These are phyloP conservation scores for Linanthus parryae DNA, from an alignment of 148 eudicot genomes.

Conservation along the genomic window DNA sequence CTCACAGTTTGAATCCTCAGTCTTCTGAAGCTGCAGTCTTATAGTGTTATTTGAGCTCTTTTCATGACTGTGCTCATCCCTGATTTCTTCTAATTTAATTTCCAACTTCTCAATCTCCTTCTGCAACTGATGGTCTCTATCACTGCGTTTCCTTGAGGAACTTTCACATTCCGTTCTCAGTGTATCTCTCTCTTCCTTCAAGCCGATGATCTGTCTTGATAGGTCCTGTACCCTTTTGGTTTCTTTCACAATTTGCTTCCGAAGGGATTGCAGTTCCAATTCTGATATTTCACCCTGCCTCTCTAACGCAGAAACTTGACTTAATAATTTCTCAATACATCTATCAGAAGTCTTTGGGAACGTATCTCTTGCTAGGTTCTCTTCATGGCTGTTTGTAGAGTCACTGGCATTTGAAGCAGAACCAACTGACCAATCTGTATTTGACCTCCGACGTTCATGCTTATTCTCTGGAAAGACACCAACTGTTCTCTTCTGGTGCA, in stretches of 20 bases:
- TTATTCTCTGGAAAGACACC: constrained; percentile 5
- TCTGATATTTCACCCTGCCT: constrained; percentile 74
- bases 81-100: constrained; percentile 30
- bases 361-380: constrained; percentile 24
- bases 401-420: constrained; percentile 44
- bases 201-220: constrained; percentile 35
- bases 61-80: constrained; percentile 41
- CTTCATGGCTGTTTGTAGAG: constrained; percentile 24
- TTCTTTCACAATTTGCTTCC: constrained; percentile 82
- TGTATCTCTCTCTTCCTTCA: constrained; percentile 62
- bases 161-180: constrained; percentile 52
- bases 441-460: constrained; percentile 17
- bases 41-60: constrained; percentile 45
- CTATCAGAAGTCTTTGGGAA: constrained; percentile 27
- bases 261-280: constrained; percentile 69
- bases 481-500: constrained; percentile 17
- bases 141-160: constrained; percentile 13
- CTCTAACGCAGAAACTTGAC: constrained; percentile 43
- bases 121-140: constrained; percentile 18
- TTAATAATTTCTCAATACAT: constrained; percentile 36
- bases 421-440: constrained; percentile 37
- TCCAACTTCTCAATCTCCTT: constrained; percentile 22
- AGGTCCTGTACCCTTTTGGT: constrained; percentile 65
- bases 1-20: constrained; percentile 91
- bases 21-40: constrained; percentile 51